phyloP scores from a whole-genome alignment of 2,329 filamentous ascomycete species.

The Cadophora gregata region DNA sequence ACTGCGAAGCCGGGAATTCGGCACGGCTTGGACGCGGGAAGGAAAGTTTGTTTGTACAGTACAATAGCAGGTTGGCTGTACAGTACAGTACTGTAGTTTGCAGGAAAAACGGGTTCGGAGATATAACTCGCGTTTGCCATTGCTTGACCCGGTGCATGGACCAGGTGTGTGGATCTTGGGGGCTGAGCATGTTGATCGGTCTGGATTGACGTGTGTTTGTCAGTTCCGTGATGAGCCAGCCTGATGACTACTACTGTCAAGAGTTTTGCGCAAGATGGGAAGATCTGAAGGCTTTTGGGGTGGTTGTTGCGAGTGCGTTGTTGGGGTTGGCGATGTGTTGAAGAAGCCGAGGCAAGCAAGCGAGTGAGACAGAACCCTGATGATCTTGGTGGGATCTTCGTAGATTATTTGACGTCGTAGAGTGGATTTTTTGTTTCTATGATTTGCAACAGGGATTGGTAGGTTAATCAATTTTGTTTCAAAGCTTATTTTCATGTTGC shows the following conservation, averaged over 20 bases:
- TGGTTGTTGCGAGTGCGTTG: not conserved
- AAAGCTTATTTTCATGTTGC: conserved; percentile 12
- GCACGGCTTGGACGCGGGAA: conserved; percentile 3
- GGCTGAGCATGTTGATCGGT: not conserved
- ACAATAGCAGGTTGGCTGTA: no score
- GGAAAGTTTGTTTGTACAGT: not conserved
- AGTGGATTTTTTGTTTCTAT: not conserved
- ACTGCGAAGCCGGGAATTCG: conserved; percentile 10
- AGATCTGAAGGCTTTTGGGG: not conserved
- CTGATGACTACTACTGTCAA: not conserved
- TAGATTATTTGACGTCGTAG: not conserved
- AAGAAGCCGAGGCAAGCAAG: not conserved
- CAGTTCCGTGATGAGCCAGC: not conserved
- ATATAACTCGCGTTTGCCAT: not conserved
- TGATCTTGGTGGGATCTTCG: not conserved
- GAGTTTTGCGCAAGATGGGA: not conserved
- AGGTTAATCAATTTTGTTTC: not conserved
- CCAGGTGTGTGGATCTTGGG: not conserved
- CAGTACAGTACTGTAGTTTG: not conserved
- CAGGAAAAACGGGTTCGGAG: conserved; percentile 2
- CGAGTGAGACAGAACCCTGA: not conserved
- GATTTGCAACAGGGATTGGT: conserved; percentile 9
- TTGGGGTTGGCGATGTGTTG: not conserved
- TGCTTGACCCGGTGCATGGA: conserved; percentile 2
- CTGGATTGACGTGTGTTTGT: not conserved